Base-by-base conservation (phyloP, 768 basidiomycete species). In the Cystofilobasidium capitatum region DNA sequence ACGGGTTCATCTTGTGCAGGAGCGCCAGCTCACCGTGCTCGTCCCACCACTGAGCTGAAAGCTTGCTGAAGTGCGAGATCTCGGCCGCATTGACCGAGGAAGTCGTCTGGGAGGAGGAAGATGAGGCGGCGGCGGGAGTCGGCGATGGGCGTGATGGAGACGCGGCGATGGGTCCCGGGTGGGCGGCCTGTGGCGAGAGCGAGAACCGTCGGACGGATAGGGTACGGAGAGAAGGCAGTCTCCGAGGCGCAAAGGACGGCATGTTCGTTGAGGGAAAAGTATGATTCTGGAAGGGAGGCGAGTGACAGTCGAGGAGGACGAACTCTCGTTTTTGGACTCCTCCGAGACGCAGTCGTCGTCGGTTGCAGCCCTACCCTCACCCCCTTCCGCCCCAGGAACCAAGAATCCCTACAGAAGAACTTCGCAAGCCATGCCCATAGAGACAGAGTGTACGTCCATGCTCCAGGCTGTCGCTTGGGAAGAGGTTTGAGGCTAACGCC, bases 11-110 rank as follows among this genome's bases (percentile, higher is more conserved):
- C 73, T 84, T 84, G 75, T 98, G 96, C 39, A 99, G 79, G 42
- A 91, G 79, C 3, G 80, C 81, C 75, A 94, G 93, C 76, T 97
- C 93, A 71, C 94, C 93, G 24, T 81, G 83, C 74, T 94, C 90
- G 77, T 93, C 86, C 92, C 93, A 97, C 93, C 93, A 97, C 73
- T 85, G 81, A n/a, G 87, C 85, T 1, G 91, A 89, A 6, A 96
- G 84, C 33, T 82, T 81, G 2, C 92, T 90, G 76, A 97, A 96
- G 76, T 90, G 89, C 0, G 87, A 85, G 44, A 96, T 88, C 77
- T 97, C 93, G 62, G 81, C 82, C 0, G 81, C 75, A 75, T 94
- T 92, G 72, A 91, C 82, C 2, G 86, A 81, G 31, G 81, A 81
- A 68, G 51, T 62, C 5, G 57, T 51, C 29, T 37, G 61, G 36